Evolutionary conservation across 202 grass and related monocot species (phyloP), one percentile per base, ranked within the genome.

Genomic region (Setaria viridis): DNA sequence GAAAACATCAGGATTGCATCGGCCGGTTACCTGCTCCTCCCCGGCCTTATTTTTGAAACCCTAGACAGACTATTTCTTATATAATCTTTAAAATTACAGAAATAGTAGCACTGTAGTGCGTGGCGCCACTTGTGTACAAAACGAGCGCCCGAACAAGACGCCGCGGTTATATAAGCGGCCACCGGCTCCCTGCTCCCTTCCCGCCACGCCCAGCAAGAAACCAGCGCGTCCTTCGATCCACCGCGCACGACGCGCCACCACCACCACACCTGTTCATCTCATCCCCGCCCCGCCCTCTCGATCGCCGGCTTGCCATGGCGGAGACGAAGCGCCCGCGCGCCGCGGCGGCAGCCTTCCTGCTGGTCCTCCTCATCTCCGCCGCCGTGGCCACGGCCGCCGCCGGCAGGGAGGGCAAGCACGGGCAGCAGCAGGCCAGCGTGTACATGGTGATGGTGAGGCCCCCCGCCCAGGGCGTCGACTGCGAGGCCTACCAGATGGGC

Each of bases 361-460:
- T 37, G 0, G 8, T 20, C 5, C 50, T 88, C 19, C 12, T 41
- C 29, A 0, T 77, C 71, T 14, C 76, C 29, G 19, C 55, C 9
- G 25, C 58, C 54, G 63, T 17, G 35, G 12, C 69, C 3, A 5
- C 8, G 4, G 50, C 62, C 30, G 76, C 49, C 59, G 67, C 37
- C 48, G 8, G 75, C 35, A 45, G 70, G 42, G 62, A 74, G 39
- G 67, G 74, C 57, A 42, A 46, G 73, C 35, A 17, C 17, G 11
- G 32, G 13, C 60, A 29, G 9, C 47, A 17, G 29, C 14, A 1
- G 47, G 5, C 81, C 11, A 1, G 37, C 78, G 88, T 90, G 46
- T 85, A 88, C 54, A 83, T 93, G 85, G 85, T 93, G 30, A 83
- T 74, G 79, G 91, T 93, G 34, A 87, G 76, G 62, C 46, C 79